These are phyloP conservation scores for Apiospora saccharicola DNA, from an alignment of 2,329 filamentous ascomycete genomes.

Conservation along the genomic window DNA sequence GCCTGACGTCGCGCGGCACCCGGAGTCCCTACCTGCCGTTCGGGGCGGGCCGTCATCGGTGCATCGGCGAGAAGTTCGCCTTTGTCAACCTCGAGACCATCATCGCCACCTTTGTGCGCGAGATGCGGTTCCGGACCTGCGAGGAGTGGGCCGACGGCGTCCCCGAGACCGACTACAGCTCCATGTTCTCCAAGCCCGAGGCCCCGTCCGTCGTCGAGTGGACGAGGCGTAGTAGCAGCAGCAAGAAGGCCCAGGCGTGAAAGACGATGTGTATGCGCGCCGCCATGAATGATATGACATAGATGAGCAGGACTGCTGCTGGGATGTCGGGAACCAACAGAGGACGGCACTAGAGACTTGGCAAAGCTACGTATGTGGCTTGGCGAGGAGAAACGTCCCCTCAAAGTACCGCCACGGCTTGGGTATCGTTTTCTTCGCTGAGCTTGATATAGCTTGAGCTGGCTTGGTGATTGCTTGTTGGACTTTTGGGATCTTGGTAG, in stretches of 20 bases:
- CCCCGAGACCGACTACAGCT: conserved; percentile 70
- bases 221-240: conserved; percentile 28
- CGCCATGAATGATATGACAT: conserved; percentile 1
- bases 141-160: conserved; percentile 62
- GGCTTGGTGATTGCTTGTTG: conserved; percentile 16
- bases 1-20: conserved; percentile 42
- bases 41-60: conserved; percentile 75
- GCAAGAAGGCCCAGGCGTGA: conserved; percentile 17
- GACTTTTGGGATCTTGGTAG: background rate
- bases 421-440: background rate
- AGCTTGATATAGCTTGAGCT: conserved; percentile 10
- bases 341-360: conserved; percentile 11
- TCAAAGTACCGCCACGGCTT: background rate
- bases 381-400: background rate
- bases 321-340: background rate
- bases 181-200: conserved; percentile 49
- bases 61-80: conserved; percentile 80
- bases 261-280: background rate
- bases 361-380: conserved; percentile 3
- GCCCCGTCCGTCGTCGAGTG: conserved; percentile 45
- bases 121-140: conserved; percentile 65
- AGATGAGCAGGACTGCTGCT: background rate
- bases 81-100: conserved; percentile 74
- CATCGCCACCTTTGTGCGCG: conserved; percentile 65
- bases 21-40: conserved; percentile 70